Base-by-base conservation (phyloP, 169 alveolate genomes). In the Fabrea salina region DNA sequence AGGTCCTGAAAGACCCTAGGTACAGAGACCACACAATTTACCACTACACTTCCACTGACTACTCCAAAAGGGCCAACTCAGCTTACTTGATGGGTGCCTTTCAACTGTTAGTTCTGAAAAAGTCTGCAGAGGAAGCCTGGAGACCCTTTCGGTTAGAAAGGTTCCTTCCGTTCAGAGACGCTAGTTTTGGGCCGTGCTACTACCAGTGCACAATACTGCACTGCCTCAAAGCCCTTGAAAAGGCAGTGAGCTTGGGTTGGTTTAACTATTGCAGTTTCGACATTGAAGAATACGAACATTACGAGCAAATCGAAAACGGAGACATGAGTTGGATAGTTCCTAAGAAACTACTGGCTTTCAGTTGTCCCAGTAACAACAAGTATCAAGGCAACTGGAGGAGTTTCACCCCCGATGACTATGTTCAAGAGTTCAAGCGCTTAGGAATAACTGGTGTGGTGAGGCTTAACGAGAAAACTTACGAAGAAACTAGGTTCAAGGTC, bases 301-400 rank as follows among this genome's bases (percentile, higher is more conserved):
- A 95, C 78, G 97, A 91, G 61, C 88, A 93, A 50, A 95, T 97
- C 22, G 97, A 95, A 72, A 95, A 83, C 61, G 99, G 99, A 32
- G 99, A 96, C 80, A 75, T 95, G 75, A 95, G 95, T 72, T 95
- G 98, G 97, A 87, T 96, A 25, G 91, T 97, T 33, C 99, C 99
- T 3, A 86, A 87, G 11, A 96, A 94, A 80, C 91, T 97, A 72
- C 57, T 96, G 22, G 98, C 98, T 7, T 97, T 97, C 82, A 84
- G 95, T 40, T 93, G 98, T 27, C 98, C 76, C n/a, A 22, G 37
- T 25, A 40, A 40, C 32, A 40, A 11, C 53, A 44, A 8, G 22
- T 64, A 39, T 94, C 40, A 95, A 97, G 25, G 98, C 99, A n/a
- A 81, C 94, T 13, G 83, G 82, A 5, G 75, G 85, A n/a, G 74